Conservation (phyloP, 139 green algal genomes). For the Chlorella sp. region DNA sequence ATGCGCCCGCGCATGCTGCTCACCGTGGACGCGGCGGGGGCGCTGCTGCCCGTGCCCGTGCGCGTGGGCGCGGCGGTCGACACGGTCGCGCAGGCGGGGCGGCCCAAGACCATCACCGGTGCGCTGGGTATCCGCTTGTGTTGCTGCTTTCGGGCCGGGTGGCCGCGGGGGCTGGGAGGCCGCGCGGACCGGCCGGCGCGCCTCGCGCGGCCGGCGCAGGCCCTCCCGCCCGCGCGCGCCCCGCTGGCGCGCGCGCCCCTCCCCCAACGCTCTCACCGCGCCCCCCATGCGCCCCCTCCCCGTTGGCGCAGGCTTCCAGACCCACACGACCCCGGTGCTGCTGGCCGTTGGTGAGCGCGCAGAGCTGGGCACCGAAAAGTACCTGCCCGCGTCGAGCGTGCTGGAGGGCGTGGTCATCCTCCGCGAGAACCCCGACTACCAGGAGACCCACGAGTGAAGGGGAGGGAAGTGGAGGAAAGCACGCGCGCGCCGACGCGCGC, state of each 20-base stretch:
- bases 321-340: slow-evolving; percentile 96
- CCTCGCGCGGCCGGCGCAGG: no score
- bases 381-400: slow-evolving; percentile 79
- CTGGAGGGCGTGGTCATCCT: slow-evolving; percentile 96
- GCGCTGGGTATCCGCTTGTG: no score
- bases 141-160: no score
- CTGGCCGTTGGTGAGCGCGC: slow-evolving; percentile 90
- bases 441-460: slow-evolving; percentile 68
- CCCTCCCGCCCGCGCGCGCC: no score
- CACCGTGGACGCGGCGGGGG: slow-evolving; percentile 89
- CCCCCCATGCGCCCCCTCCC: background rate
- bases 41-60: slow-evolving; percentile 84
- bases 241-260: slow-evolving; percentile 7
- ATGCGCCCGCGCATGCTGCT: slow-evolving; percentile 97
- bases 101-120: slow-evolving; percentile 97
- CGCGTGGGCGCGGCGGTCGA: slow-evolving; percentile 96
- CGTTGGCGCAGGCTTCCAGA: slow-evolving; percentile 79
- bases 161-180: no score
- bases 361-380: slow-evolving; percentile 97
- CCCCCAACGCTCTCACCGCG: background rate
- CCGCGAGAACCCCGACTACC: slow-evolving; percentile 94
- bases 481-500: no score
- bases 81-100: slow-evolving; percentile 93
- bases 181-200: no score
- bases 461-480: no score